Evolutionary conservation across 2,329 filamentous ascomycete genomes (phyloP).

Genomic region (Fusarium sp.): DNA sequence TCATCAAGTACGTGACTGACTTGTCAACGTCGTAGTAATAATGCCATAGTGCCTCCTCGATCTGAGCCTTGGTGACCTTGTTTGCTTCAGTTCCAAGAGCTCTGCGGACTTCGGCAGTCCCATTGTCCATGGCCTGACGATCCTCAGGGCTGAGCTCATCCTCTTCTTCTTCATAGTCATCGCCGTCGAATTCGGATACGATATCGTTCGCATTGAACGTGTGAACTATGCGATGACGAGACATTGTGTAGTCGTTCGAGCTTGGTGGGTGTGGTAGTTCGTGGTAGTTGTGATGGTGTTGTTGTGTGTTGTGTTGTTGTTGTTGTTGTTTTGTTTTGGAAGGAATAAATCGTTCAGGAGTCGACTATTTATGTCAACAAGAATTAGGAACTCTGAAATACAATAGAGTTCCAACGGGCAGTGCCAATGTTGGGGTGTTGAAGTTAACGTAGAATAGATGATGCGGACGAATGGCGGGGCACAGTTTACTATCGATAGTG

Average conservation of each 20-base stretch:
- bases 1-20: conserved; percentile 82
- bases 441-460: conserved; percentile 10
- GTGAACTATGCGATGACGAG: conserved; percentile 45
- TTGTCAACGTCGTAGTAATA: conserved; percentile 96
- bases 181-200: conserved; percentile 63
- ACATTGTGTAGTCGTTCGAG: conserved; percentile 33
- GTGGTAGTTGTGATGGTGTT: not conserved
- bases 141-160: conserved; percentile 63
- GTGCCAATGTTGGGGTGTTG: not conserved
- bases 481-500: conserved; percentile 30
- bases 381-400: not conserved
- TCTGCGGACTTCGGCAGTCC: conserved; percentile 74
- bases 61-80: conserved; percentile 72
- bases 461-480: conserved; percentile 39
- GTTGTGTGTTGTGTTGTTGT: not conserved
- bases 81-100: conserved; percentile 71
- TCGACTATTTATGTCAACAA: not conserved
- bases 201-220: conserved; percentile 63
- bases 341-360: not conserved
- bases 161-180: conserved; percentile 59
- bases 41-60: conserved; percentile 92
- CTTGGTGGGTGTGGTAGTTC: not conserved
- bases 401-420: not conserved
- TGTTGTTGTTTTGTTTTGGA: not conserved
- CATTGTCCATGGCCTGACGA: conserved; percentile 67